Base-by-base conservation (phyloP, 257 asterid genomes). In the Solanum clarkiae region DNA sequence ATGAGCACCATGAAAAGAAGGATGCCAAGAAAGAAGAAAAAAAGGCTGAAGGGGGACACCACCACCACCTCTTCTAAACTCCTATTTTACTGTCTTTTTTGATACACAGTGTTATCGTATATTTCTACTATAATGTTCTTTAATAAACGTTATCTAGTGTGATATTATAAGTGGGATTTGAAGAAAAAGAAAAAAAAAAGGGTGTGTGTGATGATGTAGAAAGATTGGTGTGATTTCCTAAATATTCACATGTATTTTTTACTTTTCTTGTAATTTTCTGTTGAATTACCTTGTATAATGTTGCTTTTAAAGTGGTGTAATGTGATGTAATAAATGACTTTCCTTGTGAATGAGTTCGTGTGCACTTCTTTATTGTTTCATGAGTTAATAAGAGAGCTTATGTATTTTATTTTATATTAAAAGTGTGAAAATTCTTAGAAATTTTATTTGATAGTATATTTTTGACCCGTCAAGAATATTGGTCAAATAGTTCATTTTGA, bases 1-100 rank as follows among this genome's bases (percentile, higher is more conserved):
- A 95, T 29, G 98, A 95, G 88, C 94, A 91, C 62, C 97, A 93
- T 70, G 92, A 92, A 69, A 91, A 95, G 91, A 92, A 95, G 57
- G 95, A 91, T 44, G 86, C 81, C 42, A 68, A 84, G 56, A 84
- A 84, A 59, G 86, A 83, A 51, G 18, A 68, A 49, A 82, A 82
- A 69, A 45, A 84, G n/a, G 71, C 63, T 11, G 70, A 84, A 26
- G 85, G 75, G 20, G 85, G 85, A 24, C 54, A 82, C 62, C 81
- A 84, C 66, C 82, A 84, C 53, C 80, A 5, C 56, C 82, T 51
- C 82, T 16, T 53, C 65, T 79, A 79, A 51, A 77, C 16, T 51
- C 32, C 7, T 69, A 42, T 42, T 42, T 70, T 70, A 42, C 10
- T 47, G 51, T 1, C 17, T 13, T 75, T 24, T 75, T 51, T 0